Base-by-base conservation (phyloP, 163 green algal genomes). In the Volvox carteri region DNA sequence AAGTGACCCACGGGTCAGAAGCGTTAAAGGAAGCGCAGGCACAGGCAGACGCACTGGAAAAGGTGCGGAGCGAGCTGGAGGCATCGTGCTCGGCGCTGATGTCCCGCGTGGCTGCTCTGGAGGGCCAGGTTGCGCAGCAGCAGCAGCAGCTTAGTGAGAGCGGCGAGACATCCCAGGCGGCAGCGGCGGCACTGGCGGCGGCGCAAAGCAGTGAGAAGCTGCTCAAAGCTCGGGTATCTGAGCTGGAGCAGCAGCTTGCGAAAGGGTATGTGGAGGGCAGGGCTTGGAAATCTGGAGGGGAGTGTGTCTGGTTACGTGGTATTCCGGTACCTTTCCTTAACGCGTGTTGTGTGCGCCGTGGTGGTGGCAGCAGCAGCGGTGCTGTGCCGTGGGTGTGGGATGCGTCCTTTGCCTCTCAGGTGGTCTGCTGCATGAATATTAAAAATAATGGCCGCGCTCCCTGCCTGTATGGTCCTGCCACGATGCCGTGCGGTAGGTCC, bases 241-340 rank as follows among this genome's bases (percentile, higher is more conserved):
- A 88, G 25, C 68, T 81, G 12, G 83, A 88, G 68, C 18, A 44
- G 48, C 42, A 58, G 39, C 83, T 80, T 19, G 8, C 35, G 0
- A 54, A 25, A 44, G 62, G 75, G 80, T 87, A 19, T 33, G 79
- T 50, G 48, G 28, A 65, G n/a, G n/a, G n/a, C n/a, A n/a, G n/a
- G n/a, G n/a, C n/a, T n/a, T n/a, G n/a, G n/a, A n/a, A n/a, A n/a
- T n/a, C n/a, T n/a, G n/a, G n/a, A n/a, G n/a, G n/a, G n/a, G n/a
- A n/a, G n/a, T n/a, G n/a, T n/a, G n/a, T n/a, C n/a, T n/a, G n/a
- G n/a, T n/a, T n/a, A n/a, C n/a, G n/a, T n/a, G n/a, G n/a, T n/a
- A n/a, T n/a, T n/a, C n/a, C n/a, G n/a, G n/a, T n/a, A n/a, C n/a
- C n/a, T n/a, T n/a, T n/a, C n/a, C n/a, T n/a, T n/a, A n/a, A n/a